Conservation (phyloP, 169 alveolate species). For the Plasmodium sp. region DNA sequence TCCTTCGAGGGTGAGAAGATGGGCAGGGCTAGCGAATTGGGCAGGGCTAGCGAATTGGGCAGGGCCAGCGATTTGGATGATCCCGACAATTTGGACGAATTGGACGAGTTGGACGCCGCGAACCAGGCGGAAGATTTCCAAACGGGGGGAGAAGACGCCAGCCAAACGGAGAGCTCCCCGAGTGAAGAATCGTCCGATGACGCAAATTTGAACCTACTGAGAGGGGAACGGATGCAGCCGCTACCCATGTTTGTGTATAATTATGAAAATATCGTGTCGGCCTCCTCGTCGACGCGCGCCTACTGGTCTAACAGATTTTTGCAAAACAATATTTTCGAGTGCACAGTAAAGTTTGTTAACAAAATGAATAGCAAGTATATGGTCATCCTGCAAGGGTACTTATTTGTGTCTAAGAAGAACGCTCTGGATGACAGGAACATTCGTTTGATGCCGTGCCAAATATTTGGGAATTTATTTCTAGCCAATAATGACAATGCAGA, state of each 20-base stretch:
- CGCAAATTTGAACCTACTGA: conserved; percentile 4
- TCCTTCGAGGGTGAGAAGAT: not conserved
- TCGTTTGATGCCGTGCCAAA: conserved; percentile 62
- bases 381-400: conserved; percentile 73
- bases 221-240: conserved; percentile 70
- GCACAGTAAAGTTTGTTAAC: conserved; percentile 57
- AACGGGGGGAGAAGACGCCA: not conserved
- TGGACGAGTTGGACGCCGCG: not conserved
- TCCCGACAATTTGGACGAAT: not conserved
- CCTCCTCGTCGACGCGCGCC: conserved; percentile 43
- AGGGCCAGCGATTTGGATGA: not conserved
- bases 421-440: conserved; percentile 34
- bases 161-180: not conserved
- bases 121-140: not conserved
- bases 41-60: not conserved
- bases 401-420: conserved; percentile 39
- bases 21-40: not conserved
- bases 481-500: conserved; percentile 47
- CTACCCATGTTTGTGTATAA: conserved; percentile 70
- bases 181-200: conserved; percentile 12
- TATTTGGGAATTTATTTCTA: conserved; percentile 68
- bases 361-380: conserved; percentile 72
- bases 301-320: conserved; percentile 42
- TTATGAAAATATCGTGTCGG: conserved; percentile 58
- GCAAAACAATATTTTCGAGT: conserved; percentile 53